Evolutionary conservation across 805 yeast genomes (phyloP), one percentile per base, ranked within the genome.

Genomic region (Kuraishia borneana): DNA sequence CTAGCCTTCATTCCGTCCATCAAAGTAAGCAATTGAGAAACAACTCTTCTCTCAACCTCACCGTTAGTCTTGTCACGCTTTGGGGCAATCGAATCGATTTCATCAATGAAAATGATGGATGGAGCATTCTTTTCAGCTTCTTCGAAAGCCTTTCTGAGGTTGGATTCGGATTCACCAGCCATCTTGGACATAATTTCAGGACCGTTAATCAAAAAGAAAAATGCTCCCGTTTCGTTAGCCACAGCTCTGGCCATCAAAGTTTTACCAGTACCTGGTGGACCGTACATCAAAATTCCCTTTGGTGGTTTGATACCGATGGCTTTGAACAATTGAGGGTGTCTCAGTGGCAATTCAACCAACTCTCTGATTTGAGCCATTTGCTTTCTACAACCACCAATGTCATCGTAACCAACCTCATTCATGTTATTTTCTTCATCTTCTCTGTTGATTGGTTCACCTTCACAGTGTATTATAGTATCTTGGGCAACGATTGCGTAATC

Each of bases 1-100:
- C 98, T 80, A n/a, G 97, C 95, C 65, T 89, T 89, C 98, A 92
- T 92, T 70, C 98, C 99, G 57, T 92, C 99, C 99, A 92, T 92
- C 48, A 92, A 71, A 14, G 99, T 92, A 57, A 92, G 75, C 54
- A 92, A 73, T 66, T 92, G 98, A 21, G 97, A 89, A 41, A 92
- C 99, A 37, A 92, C 98, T 68, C 99, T 82, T 68, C 98, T 80
- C 67, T 92, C 99, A 49, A 92, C 98, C 64, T 92, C 98, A 67
- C 98, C 98, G 57, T 92, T 92, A 36, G 98, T 92, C 77, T 92
- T 92, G 69, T 92, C 98, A 70, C 98, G 85, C 80, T 92, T 92
- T 60, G 98, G 98, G 34, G 98, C 98, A 51, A 92, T 92, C 12
- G 97, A 89, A 60, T 92, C 98, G 44, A 92, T 92, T 65, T 92